Evolutionary conservation across 345 rosid species (phyloP), one percentile per base, ranked within the genome.

Genomic region (Raphanus sativus): DNA sequence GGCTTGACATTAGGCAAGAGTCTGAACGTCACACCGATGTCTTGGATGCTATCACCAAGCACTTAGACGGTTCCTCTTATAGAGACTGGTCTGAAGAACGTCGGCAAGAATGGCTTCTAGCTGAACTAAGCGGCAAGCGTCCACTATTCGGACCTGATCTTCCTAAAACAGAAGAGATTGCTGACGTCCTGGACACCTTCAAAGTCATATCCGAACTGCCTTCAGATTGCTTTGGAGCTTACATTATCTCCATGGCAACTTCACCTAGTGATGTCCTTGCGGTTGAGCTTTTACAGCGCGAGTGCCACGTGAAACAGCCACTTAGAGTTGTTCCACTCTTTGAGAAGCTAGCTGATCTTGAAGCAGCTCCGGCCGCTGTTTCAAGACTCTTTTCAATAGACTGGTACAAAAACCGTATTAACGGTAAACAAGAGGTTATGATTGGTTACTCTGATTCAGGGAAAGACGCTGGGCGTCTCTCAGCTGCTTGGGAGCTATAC

Each of bases 341-440:
- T 84, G 99, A 96, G 84, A 96, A 96, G 83, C 91, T 93, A 65
- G 99, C 93, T 38, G 99, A 96, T 86, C 86, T 96, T 13, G 98
- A 95, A 77, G 92, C 93, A n/a, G 99, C 99, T 75, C 99, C 99
- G 80, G 97, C 97, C 54, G 98, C 99, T 70, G 73, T 95, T 81
- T 82, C 94, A 17, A 81, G 97, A 36, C 98, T 95, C 62, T 95
- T 95, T 81, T 95, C 99, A 4, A 64, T 95, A 55, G 93, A 95
- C 58, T 95, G 99, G 99, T 95, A 95, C 75, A 91, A 86, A 74
- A 76, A 95, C 71, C 90, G 86, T 59, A 92, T 95, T 48, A 82
- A 95, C 70, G 99, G 99, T 59, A 93, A 91, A 78, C 99, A 95
- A 80, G 99, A 95, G 81, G 99, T 95, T 77, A 95, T 95, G 99